Evolutionary conservation across 2,329 filamentous ascomycete species (phyloP), one percentile per base, ranked within the genome.

Genomic region (Colletotrichum spaethianum): DNA sequence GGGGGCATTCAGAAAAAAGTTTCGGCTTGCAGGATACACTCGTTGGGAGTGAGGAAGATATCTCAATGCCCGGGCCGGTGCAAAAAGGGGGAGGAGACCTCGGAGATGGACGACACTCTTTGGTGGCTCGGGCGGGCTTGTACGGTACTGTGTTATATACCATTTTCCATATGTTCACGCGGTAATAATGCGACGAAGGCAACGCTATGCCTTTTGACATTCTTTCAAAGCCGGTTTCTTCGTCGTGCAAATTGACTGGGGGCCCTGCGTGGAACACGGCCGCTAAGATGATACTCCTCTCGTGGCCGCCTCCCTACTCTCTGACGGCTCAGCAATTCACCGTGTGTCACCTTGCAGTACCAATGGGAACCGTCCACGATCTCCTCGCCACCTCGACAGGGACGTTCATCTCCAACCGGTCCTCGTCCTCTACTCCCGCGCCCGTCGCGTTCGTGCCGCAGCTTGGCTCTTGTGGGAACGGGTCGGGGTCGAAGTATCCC

Each of bases 371-470:
- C 18, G 28, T 31, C 48, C 61, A 55, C 14, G 61, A 38, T 28
- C 28, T 67, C 23, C n/a, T 67, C 14, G 31, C 23, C 40, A 68
- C n/a, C 42, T 65, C 56, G 20, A 56, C n/a, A 2, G 73, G 70
- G 12, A 74, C 31, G 20, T 74, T 74, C 73, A 74, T 74, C 26
- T 64, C 66, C 62, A 74, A 6, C 26, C 23, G 23, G 14, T 73
- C 73, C 1, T 46, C 57, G 1, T 60, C 59, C 5, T 8, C 42
- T 4, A 20, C 18, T 26, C 48, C 40, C 6, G 42, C 28, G 6
- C 6, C 1, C 14, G 26, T 38, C 44, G 12, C 9, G 4, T 7
- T 3, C 20, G n/a, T 8, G 38, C 20, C 8, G 18, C n/a, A 16
- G 11, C 40, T 38, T 44, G 0, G n/a, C 38, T 1, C 14, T 12